Conservation (phyloP, 2,329 filamentous ascomycete genomes). For the Trichoderma koningiopsis region DNA sequence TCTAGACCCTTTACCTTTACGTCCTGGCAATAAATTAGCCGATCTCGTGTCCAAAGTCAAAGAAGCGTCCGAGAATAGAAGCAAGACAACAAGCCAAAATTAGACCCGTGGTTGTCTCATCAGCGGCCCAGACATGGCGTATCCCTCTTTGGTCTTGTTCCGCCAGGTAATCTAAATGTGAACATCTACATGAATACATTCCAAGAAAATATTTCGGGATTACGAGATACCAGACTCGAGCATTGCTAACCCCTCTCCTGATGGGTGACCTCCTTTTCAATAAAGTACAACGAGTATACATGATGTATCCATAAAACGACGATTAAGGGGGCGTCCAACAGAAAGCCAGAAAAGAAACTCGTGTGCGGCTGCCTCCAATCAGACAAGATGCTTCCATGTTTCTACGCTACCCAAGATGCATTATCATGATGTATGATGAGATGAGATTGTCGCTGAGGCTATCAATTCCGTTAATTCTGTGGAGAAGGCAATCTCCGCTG, state of each 20-base stretch:
- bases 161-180: neutral
- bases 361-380: slow-evolving; percentile 14
- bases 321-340: slow-evolving; percentile 9
- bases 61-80: slow-evolving; percentile 18
- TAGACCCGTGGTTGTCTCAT: neutral
- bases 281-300: neutral
- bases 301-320: neutral
- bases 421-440: slow-evolving; percentile 17
- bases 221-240: neutral
- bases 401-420: slow-evolving; percentile 11
- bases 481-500: slow-evolving; percentile 20
- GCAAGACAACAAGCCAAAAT: slow-evolving; percentile 16
- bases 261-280: neutral
- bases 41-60: slow-evolving; percentile 27
- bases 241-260: neutral
- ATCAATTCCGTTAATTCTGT: slow-evolving; percentile 8
- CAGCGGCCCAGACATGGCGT: neutral
- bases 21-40: slow-evolving; percentile 24
- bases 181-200: neutral
- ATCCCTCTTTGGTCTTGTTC: neutral
- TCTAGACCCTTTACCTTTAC: slow-evolving; percentile 23
- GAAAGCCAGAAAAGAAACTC: slow-evolving; percentile 6
- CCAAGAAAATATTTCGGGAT: slow-evolving; percentile 2
- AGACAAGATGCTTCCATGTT: slow-evolving; percentile 9
- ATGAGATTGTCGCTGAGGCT: neutral